Base-by-base conservation (phyloP, 768 basidiomycete species). In the Cubamyces sp. region DNA sequence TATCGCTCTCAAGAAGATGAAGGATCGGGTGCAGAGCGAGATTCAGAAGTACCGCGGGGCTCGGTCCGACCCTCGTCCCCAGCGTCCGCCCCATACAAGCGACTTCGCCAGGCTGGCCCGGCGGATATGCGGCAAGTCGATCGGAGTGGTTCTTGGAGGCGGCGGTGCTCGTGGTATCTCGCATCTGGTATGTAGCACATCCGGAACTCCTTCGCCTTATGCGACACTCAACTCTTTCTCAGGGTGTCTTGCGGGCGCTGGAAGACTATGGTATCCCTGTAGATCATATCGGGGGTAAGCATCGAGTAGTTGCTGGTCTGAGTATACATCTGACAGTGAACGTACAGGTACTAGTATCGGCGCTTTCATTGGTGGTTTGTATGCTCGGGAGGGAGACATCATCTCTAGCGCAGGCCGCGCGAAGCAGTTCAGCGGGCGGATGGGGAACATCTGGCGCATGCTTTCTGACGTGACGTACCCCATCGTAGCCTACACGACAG, bases 151-250 rank as follows among this genome's bases (percentile, higher is more conserved):
- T 7, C 83, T 99, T 1, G 97, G 97, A 19, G 97, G 97, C 6
- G 97, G 97, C n/a, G 97, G 97, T 18, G 97, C 96, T 16, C 84
- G 97, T 43, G 97, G 90, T n/a, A 79, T 91, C 46, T 83, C 87
- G 0, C 90, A 92, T 71, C 74, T 91, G 47, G 84, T 86, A 64
- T 53, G 80, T 69, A 21, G 23, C 18, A 21, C 23, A 6, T 23
- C 39, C 0, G 11, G 15, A 19, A 21, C 56, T 75, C 78, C 18
- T 78, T 80, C 74, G 69, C 80, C 53, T 75, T 79, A 57, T 59
- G 11, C 26, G 49, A 23, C 51, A 62, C 46, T 58, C 14, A 54
- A 30, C 9, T 41, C 7, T 26, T 8, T 39, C 46, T n/a, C 65
- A 94, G 92, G 97, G 97, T n/a, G 84, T 95, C 63, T 84, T 99